Percentiles rank a stretch among this genome's conserved stretches.
Conservation (phyloP, 176 grass and related monocot species). For the Bolboschoenus planiculmis region DNA sequence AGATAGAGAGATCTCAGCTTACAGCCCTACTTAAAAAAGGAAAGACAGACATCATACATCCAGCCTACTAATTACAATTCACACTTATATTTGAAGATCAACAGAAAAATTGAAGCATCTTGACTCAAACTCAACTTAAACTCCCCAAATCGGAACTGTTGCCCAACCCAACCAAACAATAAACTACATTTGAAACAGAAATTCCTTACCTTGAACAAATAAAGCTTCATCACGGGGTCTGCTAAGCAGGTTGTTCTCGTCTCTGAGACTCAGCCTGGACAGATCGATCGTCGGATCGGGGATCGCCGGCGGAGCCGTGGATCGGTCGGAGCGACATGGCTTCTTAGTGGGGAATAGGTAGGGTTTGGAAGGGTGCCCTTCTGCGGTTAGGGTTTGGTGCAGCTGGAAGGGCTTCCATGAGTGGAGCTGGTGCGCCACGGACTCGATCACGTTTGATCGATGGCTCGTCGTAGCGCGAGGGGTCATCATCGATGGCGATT, state of each 20-base stretch:
- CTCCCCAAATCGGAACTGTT: not conserved
- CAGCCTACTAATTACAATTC: not conserved
- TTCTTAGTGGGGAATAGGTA: conserved; percentile 36
- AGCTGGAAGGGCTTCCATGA: conserved; percentile 14
- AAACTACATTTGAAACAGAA: not conserved
- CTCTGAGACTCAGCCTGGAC: conserved; percentile 27
- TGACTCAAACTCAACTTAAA: not conserved
- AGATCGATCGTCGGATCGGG: conserved; percentile 22
- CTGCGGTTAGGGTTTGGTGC: not conserved
- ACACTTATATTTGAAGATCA: not conserved
- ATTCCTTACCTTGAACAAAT: conserved; percentile 11
- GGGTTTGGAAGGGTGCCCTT: not conserved
- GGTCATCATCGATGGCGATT: too few species aligned
- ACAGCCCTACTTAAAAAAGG: not conserved
- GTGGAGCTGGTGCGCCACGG: conserved; percentile 23
- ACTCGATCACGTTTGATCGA: not conserved
- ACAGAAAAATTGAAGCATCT: not conserved
- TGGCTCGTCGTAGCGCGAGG: not conserved
- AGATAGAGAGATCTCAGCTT: not conserved
- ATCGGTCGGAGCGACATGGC: conserved; percentile 40
- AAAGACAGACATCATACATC: not conserved
- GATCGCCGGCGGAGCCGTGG: conserved; percentile 24
- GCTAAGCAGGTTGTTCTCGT: conserved; percentile 2
- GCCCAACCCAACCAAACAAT: too few species aligned
- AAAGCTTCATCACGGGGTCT: conserved; percentile 9